Conservation (phyloP, 2,329 filamentous ascomycete genomes). For the Cytospora schulzeri region DNA sequence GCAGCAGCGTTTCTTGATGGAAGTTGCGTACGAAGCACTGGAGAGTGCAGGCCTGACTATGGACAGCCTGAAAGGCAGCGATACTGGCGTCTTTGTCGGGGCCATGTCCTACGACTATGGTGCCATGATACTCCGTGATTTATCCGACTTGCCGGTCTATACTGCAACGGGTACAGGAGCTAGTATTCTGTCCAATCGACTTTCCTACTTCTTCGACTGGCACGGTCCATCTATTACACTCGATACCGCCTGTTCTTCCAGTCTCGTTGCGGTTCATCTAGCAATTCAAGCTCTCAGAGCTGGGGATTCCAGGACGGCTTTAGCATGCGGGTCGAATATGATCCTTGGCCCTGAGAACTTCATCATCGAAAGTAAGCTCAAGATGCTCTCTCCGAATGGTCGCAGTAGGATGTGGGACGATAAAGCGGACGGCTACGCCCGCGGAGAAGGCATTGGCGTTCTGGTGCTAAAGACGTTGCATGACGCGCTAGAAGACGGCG, state of each 20-base stretch:
- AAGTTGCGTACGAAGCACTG: too few species aligned
- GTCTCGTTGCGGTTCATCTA: conserved; percentile 42
- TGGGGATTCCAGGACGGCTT: conserved; percentile 37
- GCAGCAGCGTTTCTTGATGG: too few species aligned
- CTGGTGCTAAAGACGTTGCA: conserved; percentile 50
- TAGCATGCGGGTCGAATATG: conserved; percentile 40
- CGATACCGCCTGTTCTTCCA: conserved; percentile 48
- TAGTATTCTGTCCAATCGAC: conserved; percentile 41
- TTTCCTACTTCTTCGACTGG: conserved; percentile 45
- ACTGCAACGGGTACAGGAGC: too few species aligned
- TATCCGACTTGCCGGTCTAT: too few species aligned
- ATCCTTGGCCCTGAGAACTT: conserved; percentile 36
- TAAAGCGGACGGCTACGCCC: conserved; percentile 52
- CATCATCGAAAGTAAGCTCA: conserved; percentile 39
- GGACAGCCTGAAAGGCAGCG: too few species aligned
- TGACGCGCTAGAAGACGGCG: conserved; percentile 49
- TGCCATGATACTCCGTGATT: too few species aligned
- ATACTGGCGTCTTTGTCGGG: too few species aligned
- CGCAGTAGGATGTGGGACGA: conserved; percentile 47
- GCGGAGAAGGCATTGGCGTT: conserved; percentile 52
- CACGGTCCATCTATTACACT: conserved; percentile 43
- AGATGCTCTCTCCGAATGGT: conserved; percentile 42
- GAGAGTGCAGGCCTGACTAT: too few species aligned
- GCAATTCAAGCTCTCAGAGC: conserved; percentile 39
- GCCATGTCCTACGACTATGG: too few species aligned